These are phyloP conservation scores for Aspergillus thermomutatus DNA, from an alignment of 2,329 filamentous ascomycete genomes.

Conservation along the genomic window DNA sequence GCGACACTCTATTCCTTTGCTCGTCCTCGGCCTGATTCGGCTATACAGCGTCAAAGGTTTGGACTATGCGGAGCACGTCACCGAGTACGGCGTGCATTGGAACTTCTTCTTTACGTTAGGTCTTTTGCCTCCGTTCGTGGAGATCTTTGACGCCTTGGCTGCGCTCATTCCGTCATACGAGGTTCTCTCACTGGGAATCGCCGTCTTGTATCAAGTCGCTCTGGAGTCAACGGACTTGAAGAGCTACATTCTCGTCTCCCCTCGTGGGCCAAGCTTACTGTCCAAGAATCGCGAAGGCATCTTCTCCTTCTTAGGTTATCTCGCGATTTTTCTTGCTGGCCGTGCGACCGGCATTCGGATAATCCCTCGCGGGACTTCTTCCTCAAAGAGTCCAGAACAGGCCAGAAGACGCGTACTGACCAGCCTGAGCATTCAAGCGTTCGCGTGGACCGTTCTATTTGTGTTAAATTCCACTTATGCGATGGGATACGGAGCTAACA, in stretches of 20 bases:
- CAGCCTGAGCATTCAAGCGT: conserved; percentile 62
- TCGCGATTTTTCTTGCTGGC: conserved; percentile 90
- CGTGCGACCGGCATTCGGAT: conserved; percentile 78
- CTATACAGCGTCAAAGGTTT: conserved; percentile 88
- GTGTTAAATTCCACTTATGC: conserved; percentile 63
- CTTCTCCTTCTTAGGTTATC: conserved; percentile 91
- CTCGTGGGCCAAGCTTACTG: conserved; percentile 68
- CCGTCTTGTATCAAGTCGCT: conserved; percentile 67
- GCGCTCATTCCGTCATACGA: conserved; percentile 72
- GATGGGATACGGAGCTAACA: conserved; percentile 61
- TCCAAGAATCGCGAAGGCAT: conserved; percentile 92
- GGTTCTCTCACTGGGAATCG: conserved; percentile 66
- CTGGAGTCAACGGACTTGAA: conserved; percentile 78
- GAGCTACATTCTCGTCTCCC: conserved; percentile 76
- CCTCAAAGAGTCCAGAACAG: conserved; percentile 40
- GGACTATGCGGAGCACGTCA: conserved; percentile 95
- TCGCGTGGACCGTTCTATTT: conserved; percentile 69
- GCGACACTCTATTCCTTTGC: conserved; percentile 77
- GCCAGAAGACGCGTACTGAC: conserved; percentile 57
- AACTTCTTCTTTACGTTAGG: conserved; percentile 99
- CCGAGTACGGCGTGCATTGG: conserved; percentile 98
- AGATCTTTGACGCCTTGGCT: conserved; percentile 72
- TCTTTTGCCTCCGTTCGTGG: conserved; percentile 82
- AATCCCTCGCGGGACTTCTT: conserved; percentile 60
- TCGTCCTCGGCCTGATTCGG: conserved; percentile 75